Base-by-base conservation (phyloP, 2,329 filamentous ascomycete genomes). In the Berkeleyomyces basicola region DNA sequence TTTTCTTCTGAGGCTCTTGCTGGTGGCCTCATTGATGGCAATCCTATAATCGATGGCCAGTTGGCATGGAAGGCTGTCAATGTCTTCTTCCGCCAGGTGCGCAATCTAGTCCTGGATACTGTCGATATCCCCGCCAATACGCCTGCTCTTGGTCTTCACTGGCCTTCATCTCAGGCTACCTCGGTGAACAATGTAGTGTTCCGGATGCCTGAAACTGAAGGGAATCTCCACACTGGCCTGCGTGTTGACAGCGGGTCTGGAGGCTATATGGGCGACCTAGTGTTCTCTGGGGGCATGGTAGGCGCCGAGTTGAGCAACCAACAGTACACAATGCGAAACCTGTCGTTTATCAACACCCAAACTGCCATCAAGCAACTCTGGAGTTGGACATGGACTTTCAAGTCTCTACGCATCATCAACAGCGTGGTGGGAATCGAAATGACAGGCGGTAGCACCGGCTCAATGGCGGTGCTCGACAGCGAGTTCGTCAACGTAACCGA, bases 301-400 rank as follows among this genome's bases (percentile, higher is more conserved):
- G 85, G 83, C 51, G 74, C 75, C 5, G 71, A 73, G 33, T 70
- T 79, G 11, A 85, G 84, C 16, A 86, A 85, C 68, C 84, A 88
- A 72, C 86, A 89, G 69, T 89, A 87, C 70, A 87, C 84, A 11
- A 82, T 83, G 59, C 78, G 84, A 36, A 87, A 88, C 69, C 69
- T 87, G 67, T 83, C 78, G 31, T 86, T 89, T 72, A 81, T 80
- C 67, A 76, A 79, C 65, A 81, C 82, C 67, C 75, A 83, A 67
- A 86, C 83, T 9, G 87, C 83, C 57, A 82, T 89, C 64, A 80
- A 79, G 70, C 84, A 88, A 75, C 80, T 85, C 66, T 90, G 86
- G 86, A 82, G 86, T 70, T 90, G 86, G 87, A 80, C 82, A 1
- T 90, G 85, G 83, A 85, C 82, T 4, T 87, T 87, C 75, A 86